A percentile compares a stretch with the other conserved stretches of the same genome.
phyloP scores from a whole-genome alignment of 495 filamentous ascomycete species.

The Aspergillus coremiiformis region DNA sequence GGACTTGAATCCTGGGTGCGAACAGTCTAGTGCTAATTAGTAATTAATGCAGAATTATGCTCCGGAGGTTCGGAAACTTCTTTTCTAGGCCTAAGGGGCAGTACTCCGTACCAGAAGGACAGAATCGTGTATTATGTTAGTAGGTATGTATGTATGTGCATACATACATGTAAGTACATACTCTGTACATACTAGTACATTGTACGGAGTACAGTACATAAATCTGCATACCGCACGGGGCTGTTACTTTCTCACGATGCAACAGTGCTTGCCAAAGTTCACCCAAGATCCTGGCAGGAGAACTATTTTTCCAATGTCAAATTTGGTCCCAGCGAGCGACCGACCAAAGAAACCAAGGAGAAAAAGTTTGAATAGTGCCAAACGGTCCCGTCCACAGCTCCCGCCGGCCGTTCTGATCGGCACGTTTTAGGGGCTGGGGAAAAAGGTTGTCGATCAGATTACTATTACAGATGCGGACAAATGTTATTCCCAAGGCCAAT shows the following conservation, averaged over 20 bases:
- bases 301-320: too few relatives aligned
- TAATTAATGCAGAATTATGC: not conserved
- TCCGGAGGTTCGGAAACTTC: not conserved
- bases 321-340: too few relatives aligned
- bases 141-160: too few relatives aligned
- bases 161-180: too few relatives aligned
- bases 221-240: not conserved
- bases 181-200: too few relatives aligned
- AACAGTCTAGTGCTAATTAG: too few relatives aligned
- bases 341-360: not conserved
- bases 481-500: not conserved
- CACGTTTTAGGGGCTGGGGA: conserved; percentile 9
- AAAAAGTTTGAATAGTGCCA: not conserved
- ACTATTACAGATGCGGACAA: not conserved
- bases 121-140: not conserved
- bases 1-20: not conserved
- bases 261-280: not conserved
- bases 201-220: too few relatives aligned
- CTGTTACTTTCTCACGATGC: too few relatives aligned
- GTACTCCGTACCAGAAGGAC: not conserved
- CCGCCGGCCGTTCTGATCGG: conserved; percentile 12
- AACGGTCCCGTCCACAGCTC: conserved; percentile 4
- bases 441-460: conserved; percentile 5
- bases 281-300: not conserved
- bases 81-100: not conserved